A percentile compares a stretch with the other conserved stretches of the same genome.
Conservation (phyloP, 2,329 filamentous ascomycete genomes). For the Ophiocordyceps camponoti-rufipedis region DNA sequence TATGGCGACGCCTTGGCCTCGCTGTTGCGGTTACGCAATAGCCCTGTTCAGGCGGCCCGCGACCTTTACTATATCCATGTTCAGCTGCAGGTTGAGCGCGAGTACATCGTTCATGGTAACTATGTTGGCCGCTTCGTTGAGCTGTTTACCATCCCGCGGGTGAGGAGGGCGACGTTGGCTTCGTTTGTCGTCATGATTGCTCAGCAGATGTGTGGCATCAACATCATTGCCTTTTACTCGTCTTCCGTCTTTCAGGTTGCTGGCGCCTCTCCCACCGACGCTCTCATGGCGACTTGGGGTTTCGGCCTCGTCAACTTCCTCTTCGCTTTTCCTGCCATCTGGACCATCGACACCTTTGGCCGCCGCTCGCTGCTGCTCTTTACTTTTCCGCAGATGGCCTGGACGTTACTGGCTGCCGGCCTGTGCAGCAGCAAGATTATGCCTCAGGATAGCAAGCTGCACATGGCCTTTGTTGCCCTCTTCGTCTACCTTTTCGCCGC, state of each 20-base stretch:
- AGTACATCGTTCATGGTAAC: slow-evolving; percentile 29
- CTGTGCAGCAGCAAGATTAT: slow-evolving; percentile 32
- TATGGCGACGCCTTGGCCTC: slow-evolving; percentile 42
- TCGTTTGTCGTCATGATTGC: slow-evolving; percentile 68
- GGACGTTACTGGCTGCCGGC: slow-evolving; percentile 20
- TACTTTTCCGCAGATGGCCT: slow-evolving; percentile 24
- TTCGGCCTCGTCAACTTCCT: slow-evolving; percentile 41
- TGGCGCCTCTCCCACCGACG: slow-evolving; percentile 33
- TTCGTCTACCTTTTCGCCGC: slow-evolving; percentile 38
- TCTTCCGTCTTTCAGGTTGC: slow-evolving; percentile 42
- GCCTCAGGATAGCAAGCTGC: slow-evolving; percentile 10
- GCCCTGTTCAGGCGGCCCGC: slow-evolving; percentile 37
- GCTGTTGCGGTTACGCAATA: slow-evolving; percentile 31
- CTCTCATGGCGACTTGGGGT: slow-evolving; percentile 39
- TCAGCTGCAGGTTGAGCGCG: slow-evolving; percentile 40
- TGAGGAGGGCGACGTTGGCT: slow-evolving; percentile 55
- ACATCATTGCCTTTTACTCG: slow-evolving; percentile 63
- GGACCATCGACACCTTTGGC: slow-evolving; percentile 39
- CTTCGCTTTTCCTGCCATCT: slow-evolving; percentile 39
- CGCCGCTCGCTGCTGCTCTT: slow-evolving; percentile 28
- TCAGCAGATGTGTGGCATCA: slow-evolving; percentile 53
- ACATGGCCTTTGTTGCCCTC: slow-evolving; percentile 28
- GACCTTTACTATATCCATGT: slow-evolving; percentile 48
- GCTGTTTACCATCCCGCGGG: slow-evolving; percentile 49
- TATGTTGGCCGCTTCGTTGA: slow-evolving; percentile 45